phyloP scores from a whole-genome alignment of 2,329 filamentous ascomycete species.

The Alternaria burnsii region DNA sequence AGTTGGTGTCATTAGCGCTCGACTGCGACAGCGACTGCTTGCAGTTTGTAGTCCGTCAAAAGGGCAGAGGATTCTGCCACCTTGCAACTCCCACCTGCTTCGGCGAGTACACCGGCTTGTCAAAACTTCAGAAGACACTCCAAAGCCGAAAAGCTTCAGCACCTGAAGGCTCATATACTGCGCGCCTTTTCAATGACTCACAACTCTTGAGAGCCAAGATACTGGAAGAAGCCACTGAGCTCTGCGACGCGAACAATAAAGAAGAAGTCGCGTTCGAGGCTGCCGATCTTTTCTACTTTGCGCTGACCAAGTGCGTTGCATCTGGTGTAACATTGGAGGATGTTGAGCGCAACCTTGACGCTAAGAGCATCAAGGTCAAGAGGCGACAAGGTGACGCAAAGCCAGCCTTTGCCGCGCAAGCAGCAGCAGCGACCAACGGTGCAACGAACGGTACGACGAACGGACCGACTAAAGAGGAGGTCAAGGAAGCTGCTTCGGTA shows the following conservation, averaged over 20 bases:
- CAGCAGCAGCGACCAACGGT: constrained; percentile 45
- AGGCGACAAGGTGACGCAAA: constrained; percentile 93
- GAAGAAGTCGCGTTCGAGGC: constrained; percentile 92
- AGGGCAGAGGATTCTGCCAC: constrained; percentile 91
- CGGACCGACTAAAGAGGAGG: constrained; percentile 47
- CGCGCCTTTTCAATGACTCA: constrained; percentile 88
- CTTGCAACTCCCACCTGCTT: constrained; percentile 93
- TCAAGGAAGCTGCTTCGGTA: constrained; percentile 62
- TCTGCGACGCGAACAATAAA: constrained; percentile 84
- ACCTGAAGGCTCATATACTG: constrained; percentile 91
- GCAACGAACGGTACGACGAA: constrained; percentile 30
- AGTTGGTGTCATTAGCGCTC: constrained; percentile 81
- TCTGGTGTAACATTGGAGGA: constrained; percentile 87
- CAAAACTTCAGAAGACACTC: constrained; percentile 86
- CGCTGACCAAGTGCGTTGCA: constrained; percentile 85
- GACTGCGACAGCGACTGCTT: constrained; percentile 96
- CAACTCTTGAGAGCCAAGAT: constrained; percentile 94
- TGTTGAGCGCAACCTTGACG: constrained; percentile 89
- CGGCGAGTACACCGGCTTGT: constrained; percentile 81
- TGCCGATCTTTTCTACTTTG: constrained; percentile 95
- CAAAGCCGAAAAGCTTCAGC: constrained; percentile 82
- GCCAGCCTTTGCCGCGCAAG: constrained; percentile 87
- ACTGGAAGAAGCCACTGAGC: constrained; percentile 96
- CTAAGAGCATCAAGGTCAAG: constrained; percentile 95
- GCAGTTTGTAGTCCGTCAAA: constrained; percentile 88